phyloP scores from a whole-genome alignment of 2,329 filamentous ascomycete species.

The Apiospora marii region DNA sequence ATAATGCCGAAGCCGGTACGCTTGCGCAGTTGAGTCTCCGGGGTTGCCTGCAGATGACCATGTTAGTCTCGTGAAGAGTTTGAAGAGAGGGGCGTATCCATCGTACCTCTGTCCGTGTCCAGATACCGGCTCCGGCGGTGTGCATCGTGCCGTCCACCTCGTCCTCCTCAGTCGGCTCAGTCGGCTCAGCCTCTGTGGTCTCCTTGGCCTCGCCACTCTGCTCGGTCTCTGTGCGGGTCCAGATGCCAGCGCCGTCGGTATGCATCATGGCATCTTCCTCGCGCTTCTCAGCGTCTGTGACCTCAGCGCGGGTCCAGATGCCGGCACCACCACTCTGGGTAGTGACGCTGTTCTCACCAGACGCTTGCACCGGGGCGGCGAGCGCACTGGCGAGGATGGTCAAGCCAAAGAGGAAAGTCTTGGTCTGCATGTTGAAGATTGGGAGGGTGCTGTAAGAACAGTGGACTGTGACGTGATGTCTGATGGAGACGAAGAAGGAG shows the following conservation, averaged over 20 bases:
- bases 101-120: background rate
- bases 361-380: background rate
- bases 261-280: background rate
- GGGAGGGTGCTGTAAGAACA: background rate
- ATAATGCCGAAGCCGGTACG: constrained; percentile 26
- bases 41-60: background rate
- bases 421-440: constrained; percentile 23
- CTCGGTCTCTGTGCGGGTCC: background rate
- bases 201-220: background rate
- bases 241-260: background rate
- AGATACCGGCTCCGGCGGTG: background rate
- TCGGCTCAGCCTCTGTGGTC: background rate
- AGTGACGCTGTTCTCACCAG: background rate
- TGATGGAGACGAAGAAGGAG: background rate
- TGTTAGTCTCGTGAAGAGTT: background rate
- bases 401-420: constrained; percentile 20
- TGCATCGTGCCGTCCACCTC: background rate
- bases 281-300: background rate
- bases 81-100: background rate
- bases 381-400: background rate
- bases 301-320: background rate
- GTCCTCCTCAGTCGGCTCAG: background rate
- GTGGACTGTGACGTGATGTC: background rate
- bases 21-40: background rate
- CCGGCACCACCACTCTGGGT: background rate